Base-by-base conservation (phyloP, 2,329 filamentous ascomycete species). In the Ramularia collo-cygni region DNA sequence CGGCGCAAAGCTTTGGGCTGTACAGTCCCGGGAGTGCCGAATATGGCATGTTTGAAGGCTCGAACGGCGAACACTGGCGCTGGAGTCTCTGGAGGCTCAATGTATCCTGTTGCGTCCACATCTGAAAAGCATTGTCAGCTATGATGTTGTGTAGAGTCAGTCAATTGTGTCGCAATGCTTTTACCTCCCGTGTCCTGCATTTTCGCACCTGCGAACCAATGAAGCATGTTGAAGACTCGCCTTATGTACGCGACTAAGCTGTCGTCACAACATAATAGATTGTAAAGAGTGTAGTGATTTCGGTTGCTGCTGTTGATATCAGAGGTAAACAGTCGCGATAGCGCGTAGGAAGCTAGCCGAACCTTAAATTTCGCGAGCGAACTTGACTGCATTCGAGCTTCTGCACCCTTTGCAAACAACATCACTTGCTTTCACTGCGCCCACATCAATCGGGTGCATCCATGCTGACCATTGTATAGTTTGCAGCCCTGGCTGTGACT, bases 41-140 rank as follows among this genome's bases (percentile, higher is more conserved):
- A 81, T 40, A 83, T 62, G 30, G 76, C 75, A 45, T 77, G 76
- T 53, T 76, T 79, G 61, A 82, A 79, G 12, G 79, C 79, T 53
- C 79, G 78, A 40, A 80, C 73, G 13, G 78, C 78, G 57, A 83
- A 83, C 15, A 81, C 69, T 33, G 77, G 77, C 33, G 77, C 79
- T 7, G 79, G 79, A 1, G 79, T 82, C 49, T 80, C 76, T 35
- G 77, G 78, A 5, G 72, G 65, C 29, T 80, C 76, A 43, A 72
- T 55, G 43, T 66, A 62, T 29, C 62, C 65, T n/a, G 63, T 64
- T 31, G 66, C 57, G 42, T 56, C 56, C 7, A 54, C 47, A 39
- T 58, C 57, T 56, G 13, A 44, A 42, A 35, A 40, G 32, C 19
- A 16, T 33, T 18, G 16, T 16, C 33, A 13, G 8, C 39, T 26